Percentiles rank a stretch among this genome's conserved stretches.
phyloP scores from a whole-genome alignment of 306 rosid genomes.

The Hylodesmum podocarpum region DNA sequence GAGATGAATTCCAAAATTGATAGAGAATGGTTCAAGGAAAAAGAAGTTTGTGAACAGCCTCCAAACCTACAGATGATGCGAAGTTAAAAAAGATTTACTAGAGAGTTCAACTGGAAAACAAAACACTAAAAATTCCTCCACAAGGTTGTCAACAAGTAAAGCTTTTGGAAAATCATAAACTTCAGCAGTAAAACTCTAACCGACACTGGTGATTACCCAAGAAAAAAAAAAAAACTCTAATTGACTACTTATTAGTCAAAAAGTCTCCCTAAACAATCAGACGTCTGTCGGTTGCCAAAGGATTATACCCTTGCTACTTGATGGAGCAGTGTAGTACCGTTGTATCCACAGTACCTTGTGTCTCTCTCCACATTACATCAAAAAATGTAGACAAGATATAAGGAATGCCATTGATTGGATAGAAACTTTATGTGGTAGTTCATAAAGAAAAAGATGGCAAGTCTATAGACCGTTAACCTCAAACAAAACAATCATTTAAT shows the following conservation, averaged over 20 bases:
- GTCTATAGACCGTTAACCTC: neutral
- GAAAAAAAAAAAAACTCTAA: slow-evolving; percentile 9
- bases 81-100: slow-evolving; percentile 17
- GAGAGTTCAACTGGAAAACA: slow-evolving; percentile 9
- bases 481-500: neutral
- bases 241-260: neutral
- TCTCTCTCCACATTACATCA: neutral
- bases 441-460: neutral
- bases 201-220: too few species aligned
- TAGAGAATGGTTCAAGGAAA: slow-evolving; percentile 85
- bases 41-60: slow-evolving; percentile 84
- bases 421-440: neutral
- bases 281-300: neutral
- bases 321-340: neutral
- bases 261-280: neutral
- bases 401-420: neutral
- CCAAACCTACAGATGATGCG: slow-evolving; percentile 71
- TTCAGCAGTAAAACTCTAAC: slow-evolving; percentile 1
- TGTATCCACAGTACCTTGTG: neutral
- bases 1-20: slow-evolving; percentile 89
- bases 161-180: neutral
- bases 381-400: neutral
- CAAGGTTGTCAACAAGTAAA: neutral
- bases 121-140: neutral
- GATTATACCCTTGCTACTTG: neutral